Evolutionary conservation across 257 asterid species (phyloP).

Genomic region (Primulina tabacum): DNA sequence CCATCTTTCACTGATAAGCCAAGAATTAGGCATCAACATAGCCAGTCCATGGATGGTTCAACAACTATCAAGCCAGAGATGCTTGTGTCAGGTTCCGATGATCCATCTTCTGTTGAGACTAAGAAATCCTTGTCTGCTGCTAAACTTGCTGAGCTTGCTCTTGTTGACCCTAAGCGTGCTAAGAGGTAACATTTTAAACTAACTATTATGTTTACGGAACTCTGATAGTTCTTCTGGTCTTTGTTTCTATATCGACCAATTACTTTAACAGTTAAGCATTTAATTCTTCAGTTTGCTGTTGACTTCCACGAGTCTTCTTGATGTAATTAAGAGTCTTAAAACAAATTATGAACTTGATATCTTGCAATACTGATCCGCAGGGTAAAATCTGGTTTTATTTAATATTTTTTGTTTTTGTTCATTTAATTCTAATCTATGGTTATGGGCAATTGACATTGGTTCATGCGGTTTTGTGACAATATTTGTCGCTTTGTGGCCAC

Average conservation of each 20-base stretch:
- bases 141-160: conserved; percentile 96
- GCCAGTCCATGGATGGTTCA: conserved; percentile 99
- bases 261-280: conserved; percentile 12
- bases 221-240: neutral
- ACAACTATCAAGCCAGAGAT: conserved; percentile 77
- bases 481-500: neutral
- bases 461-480: neutral
- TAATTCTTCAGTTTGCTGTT: neutral
- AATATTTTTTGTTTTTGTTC: neutral
- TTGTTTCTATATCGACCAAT: neutral
- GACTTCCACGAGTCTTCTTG: neutral
- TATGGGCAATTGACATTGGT: conserved; percentile 12
- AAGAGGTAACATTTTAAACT: conserved; percentile 56
- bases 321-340: neutral
- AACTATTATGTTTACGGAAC: conserved; percentile 1
- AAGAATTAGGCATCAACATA: conserved; percentile 87
- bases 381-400: neutral
- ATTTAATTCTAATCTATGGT: conserved; percentile 1
- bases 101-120: conserved; percentile 63
- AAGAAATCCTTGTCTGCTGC: conserved; percentile 94
- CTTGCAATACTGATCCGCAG: neutral
- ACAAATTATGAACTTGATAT: neutral
- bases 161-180: conserved; percentile 95
- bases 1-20: conserved; percentile 51
- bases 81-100: conserved; percentile 80